Evolutionary conservation across 75 land plant species (phyloP).

Genomic region (Pinus albicaulis): DNA sequence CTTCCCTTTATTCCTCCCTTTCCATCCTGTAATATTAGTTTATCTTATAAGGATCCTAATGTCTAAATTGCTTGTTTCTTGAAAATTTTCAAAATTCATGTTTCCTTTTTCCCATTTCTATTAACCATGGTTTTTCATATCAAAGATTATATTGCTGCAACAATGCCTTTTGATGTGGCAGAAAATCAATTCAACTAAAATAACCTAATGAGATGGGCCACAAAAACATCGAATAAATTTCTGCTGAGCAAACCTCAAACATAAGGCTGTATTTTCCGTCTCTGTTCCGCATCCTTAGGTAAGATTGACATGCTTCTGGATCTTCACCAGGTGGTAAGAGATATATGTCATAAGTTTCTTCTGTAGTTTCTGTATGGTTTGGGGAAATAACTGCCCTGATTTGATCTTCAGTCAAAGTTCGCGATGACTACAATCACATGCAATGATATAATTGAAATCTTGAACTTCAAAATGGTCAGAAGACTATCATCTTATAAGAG

Average conservation of each 20-base stretch:
- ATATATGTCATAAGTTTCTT: constrained; percentile 92
- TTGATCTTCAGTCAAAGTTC: constrained; percentile 56
- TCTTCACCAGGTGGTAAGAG: constrained; percentile 96
- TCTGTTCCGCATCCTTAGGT: constrained; percentile 84
- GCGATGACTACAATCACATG: constrained; percentile 55
- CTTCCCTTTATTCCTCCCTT: no score
- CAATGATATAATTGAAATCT: not conserved
- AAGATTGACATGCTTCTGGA: constrained; percentile 92
- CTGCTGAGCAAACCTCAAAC: constrained; percentile 70
- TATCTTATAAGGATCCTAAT: not conserved
- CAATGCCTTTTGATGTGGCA: not conserved
- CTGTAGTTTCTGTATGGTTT: constrained; percentile 55
- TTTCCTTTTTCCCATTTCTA: constrained; percentile 6
- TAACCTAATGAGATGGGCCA: not conserved
- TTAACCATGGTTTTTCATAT: not conserved
- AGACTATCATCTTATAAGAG: not conserved
- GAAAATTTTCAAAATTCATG: not conserved
- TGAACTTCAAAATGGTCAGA: no score
- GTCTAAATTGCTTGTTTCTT: not conserved
- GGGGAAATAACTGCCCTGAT: constrained; percentile 52
- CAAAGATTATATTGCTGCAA: not conserved
- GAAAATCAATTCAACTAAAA: not conserved
- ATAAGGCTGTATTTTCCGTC: constrained; percentile 98
- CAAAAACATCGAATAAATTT: not conserved
- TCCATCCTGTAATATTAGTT: no score